Evolutionary conservation across 1,284 basidiomycete species (phyloP).

Genomic region (Cutaneotrichosporon cavernicola): DNA sequence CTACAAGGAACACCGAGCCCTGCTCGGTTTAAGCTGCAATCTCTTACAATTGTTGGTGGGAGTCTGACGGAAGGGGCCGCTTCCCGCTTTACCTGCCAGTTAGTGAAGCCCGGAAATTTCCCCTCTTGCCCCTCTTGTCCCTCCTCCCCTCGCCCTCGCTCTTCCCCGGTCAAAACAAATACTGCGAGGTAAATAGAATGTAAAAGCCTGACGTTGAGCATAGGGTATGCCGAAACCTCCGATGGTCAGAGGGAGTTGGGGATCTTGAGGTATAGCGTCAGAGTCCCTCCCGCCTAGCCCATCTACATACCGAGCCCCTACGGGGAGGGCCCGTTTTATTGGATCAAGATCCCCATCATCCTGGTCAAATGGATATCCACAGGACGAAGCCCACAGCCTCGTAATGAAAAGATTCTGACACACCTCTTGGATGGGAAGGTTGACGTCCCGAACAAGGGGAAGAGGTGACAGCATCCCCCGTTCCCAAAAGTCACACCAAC

Average conservation of each 20-base stretch:
- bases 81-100: background rate
- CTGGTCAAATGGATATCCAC: background rate
- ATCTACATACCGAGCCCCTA: background rate
- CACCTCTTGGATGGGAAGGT: background rate
- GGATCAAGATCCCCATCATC: background rate
- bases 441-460: background rate
- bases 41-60: background rate
- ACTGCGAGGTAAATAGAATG: conserved; percentile 1
- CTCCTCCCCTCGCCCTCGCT: too few relatives aligned
- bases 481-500: background rate
- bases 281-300: background rate
- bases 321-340: background rate
- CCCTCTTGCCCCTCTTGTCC: background rate
- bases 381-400: too few relatives aligned
- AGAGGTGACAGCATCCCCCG: background rate
- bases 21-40: background rate
- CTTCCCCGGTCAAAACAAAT: background rate
- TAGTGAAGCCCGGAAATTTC: background rate
- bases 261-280: background rate
- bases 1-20: background rate
- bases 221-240: background rate
- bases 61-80: conserved; percentile 1
- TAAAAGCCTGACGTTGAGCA: background rate
- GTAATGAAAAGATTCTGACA: background rate
- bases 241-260: too few relatives aligned